Base-by-base conservation (phyloP, 192 early-diverging fungal genomes). In the Gryganskiella cystojenkinii region DNA sequence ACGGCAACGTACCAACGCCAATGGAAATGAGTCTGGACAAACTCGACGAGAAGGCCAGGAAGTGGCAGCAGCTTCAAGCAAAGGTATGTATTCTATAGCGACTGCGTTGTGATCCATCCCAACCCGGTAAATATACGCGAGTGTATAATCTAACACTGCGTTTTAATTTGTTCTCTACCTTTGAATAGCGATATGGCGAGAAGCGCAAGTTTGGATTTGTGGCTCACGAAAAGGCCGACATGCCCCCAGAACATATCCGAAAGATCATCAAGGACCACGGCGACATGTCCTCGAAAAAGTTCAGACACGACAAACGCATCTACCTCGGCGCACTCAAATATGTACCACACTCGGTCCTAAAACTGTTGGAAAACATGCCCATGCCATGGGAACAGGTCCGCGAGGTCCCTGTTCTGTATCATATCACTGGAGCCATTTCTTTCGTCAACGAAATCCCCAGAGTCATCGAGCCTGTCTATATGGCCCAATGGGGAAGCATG, bases 371-470 rank as follows among this genome's bases (percentile, higher is more conserved):
- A 76, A 98, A 98, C 71, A 99, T 99, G 95, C 98, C 96, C n/a
- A 98, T 98, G 98, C 98, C 98, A 1, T 99, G 98, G 98, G 98
- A 99, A 84, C 96, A 98, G 68, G 90, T 94, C 67, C 91, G 96
- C 72, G 96, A 99, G 71, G 96, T 99, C 14, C 90, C 93, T 7
- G 95, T 97, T 22, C 85, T 98, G 28, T 99, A 99, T 82, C 98
- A 99, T 79, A 93, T 98, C 43, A 98, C 96, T 10, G 98, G 98
- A 50, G 98, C 98, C 27, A 98, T 99, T 60, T 97, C 98, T 0
- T 98, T 99, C 85, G 96, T 98, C 54, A 97, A 98, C 78, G 95
- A 98, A 71, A 91, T 96, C n/a, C 89, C 87, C 15, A 92, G 95
- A 89, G 98, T 99, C 11, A 91, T 98, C 33, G 98, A 99, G 81